Conservation (phyloP, 176 grass and related monocot genomes). For the Pontederia crassipes region DNA sequence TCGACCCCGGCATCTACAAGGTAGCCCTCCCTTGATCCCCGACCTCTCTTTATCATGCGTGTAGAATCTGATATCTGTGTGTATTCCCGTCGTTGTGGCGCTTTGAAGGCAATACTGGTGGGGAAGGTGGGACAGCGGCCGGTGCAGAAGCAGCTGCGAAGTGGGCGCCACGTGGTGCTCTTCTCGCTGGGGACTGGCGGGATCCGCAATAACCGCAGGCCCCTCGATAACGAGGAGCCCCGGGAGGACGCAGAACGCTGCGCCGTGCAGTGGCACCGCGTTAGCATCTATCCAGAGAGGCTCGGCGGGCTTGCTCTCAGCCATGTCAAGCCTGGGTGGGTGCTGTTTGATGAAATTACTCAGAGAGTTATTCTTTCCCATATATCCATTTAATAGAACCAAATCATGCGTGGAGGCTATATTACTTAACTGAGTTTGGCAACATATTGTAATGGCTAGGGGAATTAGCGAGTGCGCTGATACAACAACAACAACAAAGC, state of each 20-base stretch:
- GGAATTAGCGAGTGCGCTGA: too few relatives aligned
- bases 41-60: neutral
- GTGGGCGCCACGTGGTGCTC: conserved; percentile 43
- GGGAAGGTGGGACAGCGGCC: conserved; percentile 84
- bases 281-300: conserved; percentile 48
- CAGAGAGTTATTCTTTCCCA: neutral
- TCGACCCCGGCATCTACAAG: conserved; percentile 80
- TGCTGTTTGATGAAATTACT: neutral
- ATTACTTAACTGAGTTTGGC: too few relatives aligned
- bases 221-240: conserved; percentile 57
- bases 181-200: conserved; percentile 86
- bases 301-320: conserved; percentile 47
- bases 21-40: conserved; percentile 6
- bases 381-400: neutral
- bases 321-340: conserved; percentile 68
- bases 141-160: conserved; percentile 52
- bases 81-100: neutral
- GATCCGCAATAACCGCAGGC: conserved; percentile 90
- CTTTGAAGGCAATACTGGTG: conserved; percentile 55
- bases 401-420: too few relatives aligned
- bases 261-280: conserved; percentile 94
- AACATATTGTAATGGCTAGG: too few relatives aligned
- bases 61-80: conserved; percentile 1
- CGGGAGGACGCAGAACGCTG: conserved; percentile 62
- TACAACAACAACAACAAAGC: too few relatives aligned